Conservation (phyloP, 2,329 filamentous ascomycete genomes). For the Sclerotinia minor region DNA sequence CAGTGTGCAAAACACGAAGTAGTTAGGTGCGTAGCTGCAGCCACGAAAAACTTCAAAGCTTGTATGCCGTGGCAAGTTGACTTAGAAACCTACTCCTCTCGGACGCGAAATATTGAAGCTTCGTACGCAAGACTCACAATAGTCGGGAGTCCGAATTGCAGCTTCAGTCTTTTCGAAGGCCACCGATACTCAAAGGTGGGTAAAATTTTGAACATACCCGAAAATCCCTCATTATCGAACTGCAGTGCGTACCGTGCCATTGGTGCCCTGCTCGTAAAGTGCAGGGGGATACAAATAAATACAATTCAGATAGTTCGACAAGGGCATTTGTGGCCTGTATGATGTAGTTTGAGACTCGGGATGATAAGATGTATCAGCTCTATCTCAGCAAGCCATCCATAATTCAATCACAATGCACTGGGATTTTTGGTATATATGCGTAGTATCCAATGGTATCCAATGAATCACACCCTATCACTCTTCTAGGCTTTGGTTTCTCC, state of each 20-base stretch:
- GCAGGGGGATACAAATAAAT: background rate
- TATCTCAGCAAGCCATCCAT: conserved; percentile 1
- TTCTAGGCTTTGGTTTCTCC: background rate
- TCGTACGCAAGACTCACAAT: background rate
- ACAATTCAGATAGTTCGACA: background rate
- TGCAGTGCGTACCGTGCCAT: background rate
- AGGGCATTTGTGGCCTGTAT: background rate
- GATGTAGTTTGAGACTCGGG: background rate
- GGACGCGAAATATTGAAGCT: background rate
- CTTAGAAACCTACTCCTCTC: no score
- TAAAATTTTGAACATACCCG: background rate
- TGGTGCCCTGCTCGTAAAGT: background rate
- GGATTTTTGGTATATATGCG: background rate
- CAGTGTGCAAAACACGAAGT: background rate
- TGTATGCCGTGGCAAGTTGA: background rate
- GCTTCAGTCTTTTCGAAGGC: background rate
- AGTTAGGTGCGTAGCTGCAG: background rate
- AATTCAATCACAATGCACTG: background rate
- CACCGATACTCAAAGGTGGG: background rate
- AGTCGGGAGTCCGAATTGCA: no score
- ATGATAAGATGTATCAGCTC: background rate
- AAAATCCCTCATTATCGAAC: background rate
- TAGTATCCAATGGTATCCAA: background rate
- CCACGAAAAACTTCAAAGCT: background rate
- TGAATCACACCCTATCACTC: background rate